These are phyloP conservation scores for apple (Malus domestica) DNA, from an alignment of 306 rosid species.

Conservation along the genomic window DNA sequence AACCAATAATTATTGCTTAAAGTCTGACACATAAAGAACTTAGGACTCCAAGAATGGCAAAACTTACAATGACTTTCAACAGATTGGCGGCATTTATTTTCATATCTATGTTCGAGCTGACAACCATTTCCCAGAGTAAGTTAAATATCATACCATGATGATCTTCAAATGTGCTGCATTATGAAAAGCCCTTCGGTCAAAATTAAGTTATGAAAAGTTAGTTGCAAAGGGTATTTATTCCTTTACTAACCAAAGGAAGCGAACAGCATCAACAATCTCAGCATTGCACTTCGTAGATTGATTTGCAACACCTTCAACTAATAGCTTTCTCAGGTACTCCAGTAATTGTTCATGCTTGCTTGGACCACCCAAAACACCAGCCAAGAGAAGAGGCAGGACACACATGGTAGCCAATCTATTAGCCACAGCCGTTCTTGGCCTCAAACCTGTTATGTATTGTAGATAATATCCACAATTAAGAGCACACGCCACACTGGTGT, in stretches of 20 bases:
- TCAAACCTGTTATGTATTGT: slow-evolving; percentile 46
- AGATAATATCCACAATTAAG: slow-evolving; percentile 15
- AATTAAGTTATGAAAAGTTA: slow-evolving; percentile 6
- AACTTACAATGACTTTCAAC: slow-evolving; percentile 76
- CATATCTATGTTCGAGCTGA: slow-evolving; percentile 66
- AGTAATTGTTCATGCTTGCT: slow-evolving; percentile 50
- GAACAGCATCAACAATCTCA: slow-evolving; percentile 83
- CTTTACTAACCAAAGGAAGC: slow-evolving; percentile 74
- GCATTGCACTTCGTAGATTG: slow-evolving; percentile 43
- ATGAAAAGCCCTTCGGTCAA: slow-evolving; percentile 16
- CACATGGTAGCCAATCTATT: slow-evolving; percentile 77
- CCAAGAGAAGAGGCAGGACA: slow-evolving; percentile 80
- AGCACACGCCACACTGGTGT: slow-evolving; percentile 10
- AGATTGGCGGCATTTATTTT: slow-evolving; percentile 79
- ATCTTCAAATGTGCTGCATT: slow-evolving; percentile 70
- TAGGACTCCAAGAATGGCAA: slow-evolving; percentile 10
- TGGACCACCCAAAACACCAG: slow-evolving; percentile 84
- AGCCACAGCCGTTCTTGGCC: slow-evolving; percentile 70
- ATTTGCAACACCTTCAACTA: slow-evolving; percentile 49
- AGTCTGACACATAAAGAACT: slow-evolving; percentile 20
- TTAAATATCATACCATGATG: slow-evolving; percentile 71
- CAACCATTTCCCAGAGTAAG: slow-evolving; percentile 98
- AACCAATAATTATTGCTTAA: slow-evolving; percentile 17
- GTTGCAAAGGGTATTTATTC: slow-evolving; percentile 1
- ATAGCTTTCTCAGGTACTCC: slow-evolving; percentile 68